Conservation (phyloP, 805 yeast genomes). For the Tetrapisispora pingtungensis region DNA sequence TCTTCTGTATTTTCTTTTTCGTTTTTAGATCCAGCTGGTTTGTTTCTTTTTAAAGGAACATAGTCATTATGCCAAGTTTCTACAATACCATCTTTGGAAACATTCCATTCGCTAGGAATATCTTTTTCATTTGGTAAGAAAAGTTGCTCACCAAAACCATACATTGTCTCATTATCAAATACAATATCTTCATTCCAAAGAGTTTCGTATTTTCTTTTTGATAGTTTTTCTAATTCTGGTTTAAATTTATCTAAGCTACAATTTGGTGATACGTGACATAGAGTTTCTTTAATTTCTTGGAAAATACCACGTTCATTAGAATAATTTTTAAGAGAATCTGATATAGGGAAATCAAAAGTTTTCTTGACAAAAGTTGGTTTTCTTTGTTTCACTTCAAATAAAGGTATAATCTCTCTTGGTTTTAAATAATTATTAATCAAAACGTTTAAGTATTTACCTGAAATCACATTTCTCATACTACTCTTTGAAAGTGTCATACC, state of each 20-base stretch:
- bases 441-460: slow-evolving; percentile 50
- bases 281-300: slow-evolving; percentile 68
- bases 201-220: slow-evolving; percentile 51
- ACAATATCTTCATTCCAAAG: slow-evolving; percentile 66
- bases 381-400: slow-evolving; percentile 26
- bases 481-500: slow-evolving; percentile 66
- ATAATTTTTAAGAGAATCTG: slow-evolving; percentile 45
- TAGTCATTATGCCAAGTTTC: slow-evolving; percentile 50
- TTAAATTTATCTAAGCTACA: slow-evolving; percentile 16
- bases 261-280: slow-evolving; percentile 38
- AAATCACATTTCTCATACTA: slow-evolving; percentile 60
- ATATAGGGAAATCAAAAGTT: slow-evolving; percentile 23
- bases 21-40: slow-evolving; percentile 24
- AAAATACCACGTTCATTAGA: slow-evolving; percentile 43
- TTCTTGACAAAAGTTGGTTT: slow-evolving; percentile 24
- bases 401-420: slow-evolving; percentile 27
- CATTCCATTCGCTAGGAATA: slow-evolving; percentile 26
- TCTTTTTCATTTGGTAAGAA: slow-evolving; percentile 49
- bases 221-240: slow-evolving; percentile 20
- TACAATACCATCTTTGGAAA: slow-evolving; percentile 46
- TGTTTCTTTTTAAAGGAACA: slow-evolving; percentile 58
- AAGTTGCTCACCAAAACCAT: slow-evolving; percentile 57
- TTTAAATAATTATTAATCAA: slow-evolving; percentile 24
- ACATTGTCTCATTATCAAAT: slow-evolving; percentile 47
- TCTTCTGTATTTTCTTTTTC: slow-evolving; percentile 26